A percentile compares a stretch with the other conserved stretches of the same genome.
Evolutionary conservation across 257 asterid species (phyloP).

Genomic region (Marsdenia floribunda): DNA sequence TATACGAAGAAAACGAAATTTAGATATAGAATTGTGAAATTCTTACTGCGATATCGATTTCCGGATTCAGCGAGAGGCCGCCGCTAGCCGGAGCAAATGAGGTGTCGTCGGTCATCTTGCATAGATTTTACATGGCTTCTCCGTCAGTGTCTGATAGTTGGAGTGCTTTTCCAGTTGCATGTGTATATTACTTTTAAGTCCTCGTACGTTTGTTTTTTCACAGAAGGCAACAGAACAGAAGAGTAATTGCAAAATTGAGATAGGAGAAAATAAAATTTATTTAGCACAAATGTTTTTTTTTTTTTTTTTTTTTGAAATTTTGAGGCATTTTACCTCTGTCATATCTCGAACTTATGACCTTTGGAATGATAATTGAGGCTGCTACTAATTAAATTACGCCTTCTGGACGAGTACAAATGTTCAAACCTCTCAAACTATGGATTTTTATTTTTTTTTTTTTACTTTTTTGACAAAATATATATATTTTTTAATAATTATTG

Average conservation of each 20-base stretch:
- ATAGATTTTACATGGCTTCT: slow-evolving; percentile 32
- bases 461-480: too few species aligned
- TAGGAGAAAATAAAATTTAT: background rate
- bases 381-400: too few species aligned
- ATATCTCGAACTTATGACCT: too few species aligned
- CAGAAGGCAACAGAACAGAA: background rate
- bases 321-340: too few species aligned
- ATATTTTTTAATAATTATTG: too few species aligned
- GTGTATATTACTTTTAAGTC: background rate
- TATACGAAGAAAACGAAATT: slow-evolving; percentile 9
- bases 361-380: too few species aligned
- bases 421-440: too few species aligned
- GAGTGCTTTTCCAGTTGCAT: background rate
- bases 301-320: too few species aligned
- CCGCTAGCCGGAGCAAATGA: slow-evolving; percentile 42
- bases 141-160: slow-evolving; percentile 48
- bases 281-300: too few species aligned
- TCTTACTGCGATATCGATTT: slow-evolving; percentile 47
- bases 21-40: slow-evolving; percentile 1
- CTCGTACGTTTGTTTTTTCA: too few species aligned
- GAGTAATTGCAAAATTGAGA: background rate
- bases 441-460: too few species aligned
- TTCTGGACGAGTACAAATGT: too few species aligned
- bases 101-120: slow-evolving; percentile 44
- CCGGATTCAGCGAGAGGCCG: slow-evolving; percentile 32